Percentiles rank a stretch among this genome's conserved stretches.
These are phyloP conservation scores for Neurospora crassa DNA, from an alignment of 2,329 filamentous ascomycete genomes.

Conservation along the genomic window DNA sequence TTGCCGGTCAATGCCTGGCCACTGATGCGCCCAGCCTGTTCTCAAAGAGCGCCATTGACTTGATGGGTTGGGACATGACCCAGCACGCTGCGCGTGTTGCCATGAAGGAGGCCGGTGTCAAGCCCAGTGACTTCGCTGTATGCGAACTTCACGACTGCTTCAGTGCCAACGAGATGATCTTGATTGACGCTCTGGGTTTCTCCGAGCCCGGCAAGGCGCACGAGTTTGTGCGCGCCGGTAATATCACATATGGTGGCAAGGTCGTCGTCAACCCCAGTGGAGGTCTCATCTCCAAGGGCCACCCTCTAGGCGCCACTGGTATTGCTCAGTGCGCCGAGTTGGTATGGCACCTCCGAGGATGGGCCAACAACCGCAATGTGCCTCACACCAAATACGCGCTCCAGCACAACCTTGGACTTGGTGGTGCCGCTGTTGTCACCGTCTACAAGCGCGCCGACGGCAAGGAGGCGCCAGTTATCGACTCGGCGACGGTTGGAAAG, in stretches of 20 bases:
- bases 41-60: slow-evolving; percentile 70
- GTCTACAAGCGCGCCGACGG: slow-evolving; percentile 83
- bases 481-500: slow-evolving; percentile 54
- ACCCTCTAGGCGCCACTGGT: slow-evolving; percentile 89
- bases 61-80: slow-evolving; percentile 84
- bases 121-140: slow-evolving; percentile 63
- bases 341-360: slow-evolving; percentile 89
- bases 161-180: slow-evolving; percentile 87
- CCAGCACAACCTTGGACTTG: slow-evolving; percentile 89
- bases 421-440: slow-evolving; percentile 82
- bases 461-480: slow-evolving; percentile 47
- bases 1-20: slow-evolving; percentile 80
- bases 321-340: slow-evolving; percentile 91
- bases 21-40: slow-evolving; percentile 77
- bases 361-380: slow-evolving; percentile 82
- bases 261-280: slow-evolving; percentile 89
- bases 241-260: slow-evolving; percentile 82
- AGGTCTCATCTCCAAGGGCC: slow-evolving; percentile 90
- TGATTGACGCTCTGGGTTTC: slow-evolving; percentile 77
- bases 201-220: slow-evolving; percentile 75
- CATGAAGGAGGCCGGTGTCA: slow-evolving; percentile 62
- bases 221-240: slow-evolving; percentile 76
- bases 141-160: slow-evolving; percentile 97
- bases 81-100: slow-evolving; percentile 59
- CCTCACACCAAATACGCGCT: slow-evolving; percentile 61